phyloP scores from a whole-genome alignment of 2,329 filamentous ascomycete species.

The Fusarium sp. region DNA sequence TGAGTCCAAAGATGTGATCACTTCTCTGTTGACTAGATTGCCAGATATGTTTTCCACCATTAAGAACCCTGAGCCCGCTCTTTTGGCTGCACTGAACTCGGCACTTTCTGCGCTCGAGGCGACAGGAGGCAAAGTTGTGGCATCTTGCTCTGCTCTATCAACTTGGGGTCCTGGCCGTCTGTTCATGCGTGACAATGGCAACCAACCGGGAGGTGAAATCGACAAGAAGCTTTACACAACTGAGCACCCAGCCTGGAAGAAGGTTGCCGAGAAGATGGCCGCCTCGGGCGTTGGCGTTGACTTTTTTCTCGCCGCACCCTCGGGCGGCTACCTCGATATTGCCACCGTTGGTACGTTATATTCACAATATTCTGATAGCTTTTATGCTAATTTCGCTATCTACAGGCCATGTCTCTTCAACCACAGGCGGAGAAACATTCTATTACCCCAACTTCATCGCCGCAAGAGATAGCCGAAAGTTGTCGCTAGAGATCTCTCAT shows the following conservation, averaged over 20 bases:
- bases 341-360: slow-evolving; percentile 79
- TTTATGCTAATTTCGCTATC: slow-evolving; percentile 9
- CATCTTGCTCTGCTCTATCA: slow-evolving; percentile 86
- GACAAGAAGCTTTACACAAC: slow-evolving; percentile 93
- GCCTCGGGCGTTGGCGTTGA: slow-evolving; percentile 88
- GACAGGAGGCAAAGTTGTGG: slow-evolving; percentile 93
- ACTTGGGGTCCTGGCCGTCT: slow-evolving; percentile 91
- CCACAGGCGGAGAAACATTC: slow-evolving; percentile 94
- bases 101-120: slow-evolving; percentile 84
- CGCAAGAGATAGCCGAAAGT: slow-evolving; percentile 83
- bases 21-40: slow-evolving; percentile 83
- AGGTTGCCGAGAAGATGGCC: slow-evolving; percentile 87
- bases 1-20: slow-evolving; percentile 88
- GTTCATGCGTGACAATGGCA: slow-evolving; percentile 87
- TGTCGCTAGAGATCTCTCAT: slow-evolving; percentile 87
- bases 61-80: slow-evolving; percentile 90
- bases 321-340: slow-evolving; percentile 91
- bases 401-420: slow-evolving; percentile 81
- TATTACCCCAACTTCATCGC: slow-evolving; percentile 97
- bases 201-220: slow-evolving; percentile 84
- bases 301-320: slow-evolving; percentile 93
- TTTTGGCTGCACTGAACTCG: slow-evolving; percentile 86
- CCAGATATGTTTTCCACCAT: slow-evolving; percentile 87
- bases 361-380: not conserved
- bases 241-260: slow-evolving; percentile 89